Evolutionary conservation across 331 rosid species (phyloP).

Genomic region (Cydonia oblonga): DNA sequence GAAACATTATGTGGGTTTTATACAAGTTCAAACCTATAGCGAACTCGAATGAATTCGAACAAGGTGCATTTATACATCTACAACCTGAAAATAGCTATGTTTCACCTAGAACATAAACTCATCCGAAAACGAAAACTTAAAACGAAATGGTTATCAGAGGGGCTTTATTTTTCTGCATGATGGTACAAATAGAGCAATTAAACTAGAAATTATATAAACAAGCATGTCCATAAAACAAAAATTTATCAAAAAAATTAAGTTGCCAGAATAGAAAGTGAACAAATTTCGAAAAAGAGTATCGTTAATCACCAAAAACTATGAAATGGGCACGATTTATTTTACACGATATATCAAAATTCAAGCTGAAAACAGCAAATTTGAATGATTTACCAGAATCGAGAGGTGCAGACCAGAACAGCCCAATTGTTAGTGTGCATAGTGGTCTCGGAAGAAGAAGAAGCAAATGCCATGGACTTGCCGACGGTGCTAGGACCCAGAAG

Average conservation of each 20-base stretch:
- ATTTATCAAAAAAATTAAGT: not conserved
- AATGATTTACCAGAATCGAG: constrained; percentile 72
- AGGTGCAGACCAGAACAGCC: constrained; percentile 93
- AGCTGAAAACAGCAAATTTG: not conserved
- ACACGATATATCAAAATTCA: not conserved
- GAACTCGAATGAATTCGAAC: not conserved
- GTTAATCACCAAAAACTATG: not conserved
- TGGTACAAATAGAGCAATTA: not conserved
- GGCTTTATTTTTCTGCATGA: not conserved
- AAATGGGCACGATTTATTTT: not conserved
- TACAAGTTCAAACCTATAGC: not conserved
- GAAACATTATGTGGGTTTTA: not conserved
- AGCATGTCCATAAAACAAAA: not conserved
- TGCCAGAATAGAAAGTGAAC: not conserved
- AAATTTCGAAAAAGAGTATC: not conserved
- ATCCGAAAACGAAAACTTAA: no score
- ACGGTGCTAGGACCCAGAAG: constrained; percentile 17
- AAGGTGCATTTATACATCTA: not conserved
- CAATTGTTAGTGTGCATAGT: constrained; percentile 81
- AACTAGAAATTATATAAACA: not conserved
- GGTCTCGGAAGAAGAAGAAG: constrained; percentile 42
- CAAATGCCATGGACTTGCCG: constrained; percentile 27
- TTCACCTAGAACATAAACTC: not conserved
- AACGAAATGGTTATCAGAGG: no score
- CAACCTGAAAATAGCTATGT: not conserved